These are phyloP conservation scores for Calonectria montana DNA, from an alignment of 2,329 filamentous ascomycete species.

Conservation along the genomic window DNA sequence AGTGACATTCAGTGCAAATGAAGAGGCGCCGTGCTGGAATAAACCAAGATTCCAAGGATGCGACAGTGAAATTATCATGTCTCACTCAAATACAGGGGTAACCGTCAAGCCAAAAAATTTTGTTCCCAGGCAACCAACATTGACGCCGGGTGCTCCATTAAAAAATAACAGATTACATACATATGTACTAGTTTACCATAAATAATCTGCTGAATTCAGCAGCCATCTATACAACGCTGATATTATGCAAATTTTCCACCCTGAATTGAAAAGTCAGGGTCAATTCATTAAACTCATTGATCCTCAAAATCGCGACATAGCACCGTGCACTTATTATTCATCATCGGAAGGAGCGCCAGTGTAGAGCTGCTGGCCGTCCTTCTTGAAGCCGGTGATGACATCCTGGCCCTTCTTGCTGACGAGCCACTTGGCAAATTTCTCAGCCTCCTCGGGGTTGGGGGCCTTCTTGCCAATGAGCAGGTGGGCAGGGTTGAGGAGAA, in stretches of 20 bases:
- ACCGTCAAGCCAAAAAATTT: not conserved
- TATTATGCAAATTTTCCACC: not conserved
- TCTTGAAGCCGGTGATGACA: conserved; percentile 29
- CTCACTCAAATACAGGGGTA: not conserved
- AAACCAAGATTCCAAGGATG: no score
- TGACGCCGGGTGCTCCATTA: not conserved
- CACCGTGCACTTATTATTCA: not conserved
- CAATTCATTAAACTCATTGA: not conserved
- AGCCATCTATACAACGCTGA: not conserved
- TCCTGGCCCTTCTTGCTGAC: conserved; percentile 30
- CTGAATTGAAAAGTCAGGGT: not conserved
- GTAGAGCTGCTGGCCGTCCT: conserved; percentile 29
- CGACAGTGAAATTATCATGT: not conserved
- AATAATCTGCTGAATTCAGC: not conserved
- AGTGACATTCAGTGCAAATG: no score
- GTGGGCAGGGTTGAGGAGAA: conserved; percentile 57
- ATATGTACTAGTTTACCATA: not conserved
- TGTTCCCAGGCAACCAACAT: not conserved
- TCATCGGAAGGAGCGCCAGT: conserved; percentile 16
- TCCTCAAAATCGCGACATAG: not conserved
- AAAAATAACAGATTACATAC: not conserved
- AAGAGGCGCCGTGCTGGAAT: not conserved
- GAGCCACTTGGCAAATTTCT: conserved; percentile 30
- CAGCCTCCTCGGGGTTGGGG: conserved; percentile 25
- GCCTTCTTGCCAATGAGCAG: conserved; percentile 35